Evolutionary conservation across 306 rosid species (phyloP), one percentile per base, ranked within the genome.

Genomic region (Glycine latifolia): DNA sequence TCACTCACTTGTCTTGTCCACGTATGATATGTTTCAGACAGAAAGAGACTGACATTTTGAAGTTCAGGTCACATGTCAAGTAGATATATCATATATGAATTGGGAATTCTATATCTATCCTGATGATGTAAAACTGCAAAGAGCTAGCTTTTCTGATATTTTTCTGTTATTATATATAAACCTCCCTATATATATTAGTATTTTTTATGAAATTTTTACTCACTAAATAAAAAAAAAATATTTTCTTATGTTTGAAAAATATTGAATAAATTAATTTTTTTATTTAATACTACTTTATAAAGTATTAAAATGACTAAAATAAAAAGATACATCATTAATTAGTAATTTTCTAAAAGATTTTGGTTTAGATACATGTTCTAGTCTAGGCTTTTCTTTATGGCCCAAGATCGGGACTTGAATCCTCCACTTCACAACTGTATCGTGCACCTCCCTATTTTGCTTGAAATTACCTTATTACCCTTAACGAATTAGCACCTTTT

Each of bases 21-120:
- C 76, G 67, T 61, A 63, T 62, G 72, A 47, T 37, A n/a, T 81
- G 59, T 52, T 76, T 65, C 65, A 62, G 71, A 80, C 85, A 80
- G 84, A 84, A 59, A 85, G 83, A 20, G 85, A 76, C 67, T 35
- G 5, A 63, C 17, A 33, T 63, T 63, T 63, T 39, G 5, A 63
- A 35, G 17, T 67, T 44, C 41, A 58, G 16, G 9, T 60, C 61
- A 31, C 12, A 55, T 8, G 66, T 73, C 47, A 14, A 53, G 39
- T 71, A 50, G 69, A 71, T 83, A 31, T 67, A 43, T 26, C 41
- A 37, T 37, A 26, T 37, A 37, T 15, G 53, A 43, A 67, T 41
- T 41, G 5, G 26, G 11, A 7, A 39, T 39, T 39, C 50, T 39
- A 37, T 2, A 17, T 20, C 20, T 20, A 20, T 20, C 20, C 20